Evolutionary conservation across 2,329 filamentous ascomycete species (phyloP).

Genomic region (Aspergillus chevalieri): DNA sequence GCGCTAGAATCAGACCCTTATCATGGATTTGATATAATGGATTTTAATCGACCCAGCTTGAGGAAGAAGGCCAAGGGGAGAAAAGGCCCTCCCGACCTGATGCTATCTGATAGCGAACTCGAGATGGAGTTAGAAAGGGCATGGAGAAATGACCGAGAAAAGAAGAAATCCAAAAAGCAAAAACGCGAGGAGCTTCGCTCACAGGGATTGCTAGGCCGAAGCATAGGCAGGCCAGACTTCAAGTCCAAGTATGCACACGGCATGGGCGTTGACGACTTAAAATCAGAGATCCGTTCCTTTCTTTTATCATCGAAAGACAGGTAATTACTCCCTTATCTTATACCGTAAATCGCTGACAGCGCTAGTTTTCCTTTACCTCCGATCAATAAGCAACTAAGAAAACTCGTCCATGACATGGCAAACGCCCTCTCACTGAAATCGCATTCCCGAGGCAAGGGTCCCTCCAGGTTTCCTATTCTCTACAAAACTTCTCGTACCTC

Average conservation of each 20-base stretch:
- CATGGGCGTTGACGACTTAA: constrained; percentile 64
- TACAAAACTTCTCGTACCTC: constrained; percentile 66
- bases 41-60: constrained; percentile 66
- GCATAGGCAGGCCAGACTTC: constrained; percentile 53
- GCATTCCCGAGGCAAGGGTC: constrained; percentile 70
- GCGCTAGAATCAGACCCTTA: constrained; percentile 54
- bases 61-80: constrained; percentile 60
- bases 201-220: constrained; percentile 58
- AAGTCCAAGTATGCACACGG: constrained; percentile 66
- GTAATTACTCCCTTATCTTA: constrained; percentile 41
- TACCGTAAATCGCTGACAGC: constrained; percentile 4
- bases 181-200: constrained; percentile 63
- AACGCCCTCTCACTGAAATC: constrained; percentile 72
- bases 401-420: constrained; percentile 73
- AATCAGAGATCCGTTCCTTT: constrained; percentile 66
- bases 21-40: constrained; percentile 77
- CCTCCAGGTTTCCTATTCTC: constrained; percentile 67
- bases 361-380: constrained; percentile 68
- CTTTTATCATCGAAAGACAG: constrained; percentile 57
- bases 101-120: constrained; percentile 62
- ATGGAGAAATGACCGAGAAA: constrained; percentile 63
- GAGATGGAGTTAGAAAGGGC: constrained; percentile 53
- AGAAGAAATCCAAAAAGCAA: constrained; percentile 65
- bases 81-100: constrained; percentile 48
- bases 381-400: constrained; percentile 73